Percentiles rank a stretch among this genome's conserved stretches.
These are phyloP conservation scores for Fraxinus baroniana DNA, from an alignment of 305 asterid species.

Conservation along the genomic window DNA sequence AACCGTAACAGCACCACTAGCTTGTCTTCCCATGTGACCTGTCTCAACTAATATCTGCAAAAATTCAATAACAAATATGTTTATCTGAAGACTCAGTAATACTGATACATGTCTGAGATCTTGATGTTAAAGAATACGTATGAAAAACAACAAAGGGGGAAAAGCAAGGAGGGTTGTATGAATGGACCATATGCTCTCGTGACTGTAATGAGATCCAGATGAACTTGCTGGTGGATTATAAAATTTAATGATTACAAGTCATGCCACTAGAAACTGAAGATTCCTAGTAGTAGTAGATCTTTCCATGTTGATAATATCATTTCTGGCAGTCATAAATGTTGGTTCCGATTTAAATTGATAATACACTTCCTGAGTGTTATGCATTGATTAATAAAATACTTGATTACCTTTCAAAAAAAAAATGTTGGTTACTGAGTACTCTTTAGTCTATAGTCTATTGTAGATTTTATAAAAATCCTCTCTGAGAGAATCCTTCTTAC, in stretches of 20 bases:
- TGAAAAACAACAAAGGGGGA: background rate
- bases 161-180: background rate
- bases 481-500: background rate
- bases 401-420: too few species aligned
- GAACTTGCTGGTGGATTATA: background rate
- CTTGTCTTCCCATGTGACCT: slow-evolving; percentile 97
- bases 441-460: background rate
- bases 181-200: background rate
- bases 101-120: background rate
- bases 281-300: background rate
- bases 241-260: background rate
- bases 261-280: background rate
- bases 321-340: background rate
- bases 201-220: background rate
- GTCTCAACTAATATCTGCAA: slow-evolving; percentile 83
- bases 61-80: slow-evolving; percentile 14
- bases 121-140: background rate
- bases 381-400: too few species aligned
- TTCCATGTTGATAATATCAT: background rate
- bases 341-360: background rate
- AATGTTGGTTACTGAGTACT: background rate
- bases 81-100: slow-evolving; percentile 13
- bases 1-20: slow-evolving; percentile 89
- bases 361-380: too few species aligned
- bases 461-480: background rate